Conservation (phyloP, 305 asterid genomes). For the Withania somnifera region DNA sequence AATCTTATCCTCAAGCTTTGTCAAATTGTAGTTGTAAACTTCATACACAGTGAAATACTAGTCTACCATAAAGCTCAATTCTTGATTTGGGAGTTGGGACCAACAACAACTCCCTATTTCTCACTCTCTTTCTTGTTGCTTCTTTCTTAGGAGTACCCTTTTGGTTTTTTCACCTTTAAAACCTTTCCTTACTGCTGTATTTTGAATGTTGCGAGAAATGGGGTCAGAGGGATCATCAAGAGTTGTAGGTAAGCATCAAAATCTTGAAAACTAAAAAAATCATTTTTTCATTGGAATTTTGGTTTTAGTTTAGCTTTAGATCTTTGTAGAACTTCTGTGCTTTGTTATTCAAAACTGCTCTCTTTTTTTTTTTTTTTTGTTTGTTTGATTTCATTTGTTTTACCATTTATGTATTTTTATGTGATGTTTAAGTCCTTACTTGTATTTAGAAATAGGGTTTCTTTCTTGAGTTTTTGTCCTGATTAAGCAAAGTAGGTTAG, state of each 20-base stretch:
- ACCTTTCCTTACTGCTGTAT: not conserved
- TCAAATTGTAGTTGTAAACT: not conserved
- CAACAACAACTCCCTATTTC: not conserved
- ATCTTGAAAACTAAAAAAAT: not conserved
- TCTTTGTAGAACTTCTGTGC: not conserved
- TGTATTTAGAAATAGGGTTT: not conserved
- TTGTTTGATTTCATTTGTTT: not conserved
- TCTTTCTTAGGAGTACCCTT: not conserved
- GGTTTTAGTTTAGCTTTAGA: not conserved
- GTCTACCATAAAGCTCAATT: not conserved
- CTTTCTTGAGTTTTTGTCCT: not conserved
- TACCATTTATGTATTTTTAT: not conserved
- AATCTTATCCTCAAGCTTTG: not conserved
- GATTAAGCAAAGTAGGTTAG: not conserved
- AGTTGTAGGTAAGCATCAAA: slow-evolving; percentile 48
- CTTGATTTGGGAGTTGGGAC: not conserved
- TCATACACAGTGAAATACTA: not conserved
- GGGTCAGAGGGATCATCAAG: slow-evolving; percentile 52
- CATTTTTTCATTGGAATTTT: not conserved
- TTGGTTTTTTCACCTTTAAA: not conserved
- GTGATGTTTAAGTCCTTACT: not conserved
- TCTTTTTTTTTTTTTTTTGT: not conserved
- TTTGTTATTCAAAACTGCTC: not conserved
- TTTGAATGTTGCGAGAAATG: slow-evolving; percentile 32
- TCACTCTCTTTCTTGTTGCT: not conserved